Percentiles rank a stretch among this genome's conserved stretches.
These are phyloP conservation scores for Xylaria sp. DNA, from an alignment of 2,329 filamentous ascomycete species.

Conservation along the genomic window DNA sequence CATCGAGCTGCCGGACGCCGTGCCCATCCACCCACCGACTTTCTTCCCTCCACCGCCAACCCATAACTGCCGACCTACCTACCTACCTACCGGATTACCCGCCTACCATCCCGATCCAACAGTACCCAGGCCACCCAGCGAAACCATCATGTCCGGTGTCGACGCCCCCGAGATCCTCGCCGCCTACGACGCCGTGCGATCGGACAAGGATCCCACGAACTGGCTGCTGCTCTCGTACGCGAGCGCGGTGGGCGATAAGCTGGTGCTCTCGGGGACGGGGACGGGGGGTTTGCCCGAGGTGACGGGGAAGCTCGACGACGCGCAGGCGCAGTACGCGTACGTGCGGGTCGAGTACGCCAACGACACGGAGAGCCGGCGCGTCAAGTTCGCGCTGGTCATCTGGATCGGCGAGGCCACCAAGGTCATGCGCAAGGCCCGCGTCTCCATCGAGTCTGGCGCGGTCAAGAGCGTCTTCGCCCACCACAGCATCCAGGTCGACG, in stretches of 20 bases:
- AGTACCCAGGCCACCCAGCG: not conserved
- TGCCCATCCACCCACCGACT: too few species aligned
- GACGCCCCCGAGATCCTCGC: conserved; percentile 61
- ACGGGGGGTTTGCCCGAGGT: conserved; percentile 64
- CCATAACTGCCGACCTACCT: not conserved
- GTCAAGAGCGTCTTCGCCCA: conserved; percentile 67
- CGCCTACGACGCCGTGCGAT: conserved; percentile 69
- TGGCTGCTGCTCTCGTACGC: conserved; percentile 70
- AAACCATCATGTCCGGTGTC: conserved; percentile 57
- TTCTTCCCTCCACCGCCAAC: too few species aligned
- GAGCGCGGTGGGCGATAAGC: conserved; percentile 55
- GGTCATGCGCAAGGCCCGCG: conserved; percentile 71
- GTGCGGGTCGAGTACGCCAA: conserved; percentile 70
- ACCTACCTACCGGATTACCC: not conserved
- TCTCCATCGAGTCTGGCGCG: conserved; percentile 67
- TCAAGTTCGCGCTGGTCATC: conserved; percentile 69
- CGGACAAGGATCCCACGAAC: conserved; percentile 66
- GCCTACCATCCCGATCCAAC: not conserved
- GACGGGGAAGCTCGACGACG: conserved; percentile 56
- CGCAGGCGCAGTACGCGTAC: conserved; percentile 68
- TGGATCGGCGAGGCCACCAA: conserved; percentile 69
- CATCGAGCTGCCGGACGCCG: too few species aligned
- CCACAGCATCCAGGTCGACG: conserved; percentile 67
- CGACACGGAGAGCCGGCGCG: conserved; percentile 68
- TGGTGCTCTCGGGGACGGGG: conserved; percentile 60